phyloP scores from a whole-genome alignment of 805 yeast species.

The Candida nitratophila region DNA sequence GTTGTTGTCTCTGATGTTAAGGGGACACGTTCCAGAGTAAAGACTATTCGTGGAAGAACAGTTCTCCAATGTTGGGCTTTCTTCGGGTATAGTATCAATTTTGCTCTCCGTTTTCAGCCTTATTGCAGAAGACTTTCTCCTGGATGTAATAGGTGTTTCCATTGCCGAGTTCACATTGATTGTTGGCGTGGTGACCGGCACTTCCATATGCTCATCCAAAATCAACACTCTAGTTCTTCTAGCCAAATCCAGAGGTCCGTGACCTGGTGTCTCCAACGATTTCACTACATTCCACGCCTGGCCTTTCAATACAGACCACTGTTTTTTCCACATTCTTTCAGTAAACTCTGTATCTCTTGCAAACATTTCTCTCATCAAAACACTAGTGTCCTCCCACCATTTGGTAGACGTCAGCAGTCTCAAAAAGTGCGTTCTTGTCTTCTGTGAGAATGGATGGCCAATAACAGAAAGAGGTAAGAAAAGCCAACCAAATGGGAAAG shows the following conservation, averaged over 20 bases:
- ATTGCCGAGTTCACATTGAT: constrained; percentile 36
- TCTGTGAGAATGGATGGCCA: constrained; percentile 58
- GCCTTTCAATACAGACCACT: constrained; percentile 66
- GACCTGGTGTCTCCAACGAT: constrained; percentile 44
- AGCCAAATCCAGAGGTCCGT: constrained; percentile 64
- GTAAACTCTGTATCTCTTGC: constrained; percentile 54
- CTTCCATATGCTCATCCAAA: constrained; percentile 54
- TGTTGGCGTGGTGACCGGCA: constrained; percentile 39
- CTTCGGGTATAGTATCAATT: background rate
- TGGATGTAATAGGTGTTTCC: constrained; percentile 26
- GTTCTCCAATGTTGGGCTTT: background rate
- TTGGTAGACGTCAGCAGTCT: constrained; percentile 48
- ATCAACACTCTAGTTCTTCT: constrained; percentile 50
- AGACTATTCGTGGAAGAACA: no score
- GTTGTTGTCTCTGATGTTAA: background rate
- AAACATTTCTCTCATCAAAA: constrained; percentile 40
- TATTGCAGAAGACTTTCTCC: background rate
- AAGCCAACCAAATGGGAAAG: constrained; percentile 76
- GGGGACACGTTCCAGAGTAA: no score
- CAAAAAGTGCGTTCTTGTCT: constrained; percentile 49
- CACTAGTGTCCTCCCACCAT: constrained; percentile 67
- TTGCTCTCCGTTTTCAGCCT: background rate
- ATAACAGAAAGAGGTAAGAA: constrained; percentile 56
- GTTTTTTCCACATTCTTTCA: constrained; percentile 59
- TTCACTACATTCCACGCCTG: constrained; percentile 75